Evolutionary conservation across 768 basidiomycete genomes (phyloP).

Genomic region (Hericium coralloides): DNA sequence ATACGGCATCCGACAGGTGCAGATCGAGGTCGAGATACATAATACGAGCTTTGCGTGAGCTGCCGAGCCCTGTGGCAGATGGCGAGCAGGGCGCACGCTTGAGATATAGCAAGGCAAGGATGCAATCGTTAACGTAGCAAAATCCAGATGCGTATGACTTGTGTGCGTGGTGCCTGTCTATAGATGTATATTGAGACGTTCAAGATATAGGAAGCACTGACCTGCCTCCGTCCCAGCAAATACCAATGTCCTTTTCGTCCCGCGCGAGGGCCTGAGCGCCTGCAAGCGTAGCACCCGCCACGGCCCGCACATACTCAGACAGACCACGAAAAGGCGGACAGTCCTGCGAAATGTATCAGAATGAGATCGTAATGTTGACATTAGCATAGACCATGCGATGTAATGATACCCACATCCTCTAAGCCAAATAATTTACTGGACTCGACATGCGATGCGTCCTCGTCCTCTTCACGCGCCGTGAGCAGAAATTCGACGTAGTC

Average conservation of each 20-base stretch:
- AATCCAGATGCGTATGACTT: slow-evolving; percentile 78
- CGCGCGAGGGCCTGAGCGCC: slow-evolving; percentile 55
- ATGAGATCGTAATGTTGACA: neutral
- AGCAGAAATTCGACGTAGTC: slow-evolving; percentile 8
- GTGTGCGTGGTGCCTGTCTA: slow-evolving; percentile 69
- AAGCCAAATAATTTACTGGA: slow-evolving; percentile 40
- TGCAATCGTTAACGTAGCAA: slow-evolving; percentile 90
- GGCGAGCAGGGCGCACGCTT: slow-evolving; percentile 27
- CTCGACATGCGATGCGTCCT: slow-evolving; percentile 6
- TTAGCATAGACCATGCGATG: neutral
- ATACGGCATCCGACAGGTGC: slow-evolving; percentile 87
- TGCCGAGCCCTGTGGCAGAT: neutral
- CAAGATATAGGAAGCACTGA: slow-evolving; percentile 18
- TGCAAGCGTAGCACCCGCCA: slow-evolving; percentile 74
- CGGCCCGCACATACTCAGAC: slow-evolving; percentile 53
- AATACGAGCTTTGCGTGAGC: slow-evolving; percentile 41
- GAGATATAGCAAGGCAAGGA: slow-evolving; percentile 71
- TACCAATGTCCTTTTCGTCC: slow-evolving; percentile 45
- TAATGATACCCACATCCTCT: slow-evolving; percentile 37
- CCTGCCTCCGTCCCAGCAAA: slow-evolving; percentile 93
- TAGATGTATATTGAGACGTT: neutral
- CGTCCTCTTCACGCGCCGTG: neutral
- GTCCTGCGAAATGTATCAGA: slow-evolving; percentile 39
- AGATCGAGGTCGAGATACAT: slow-evolving; percentile 93
- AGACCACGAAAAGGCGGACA: slow-evolving; percentile 73